Base-by-base conservation (phyloP, 2,329 filamentous ascomycete species). In the Stagonosporopsis chrysanthemi region DNA sequence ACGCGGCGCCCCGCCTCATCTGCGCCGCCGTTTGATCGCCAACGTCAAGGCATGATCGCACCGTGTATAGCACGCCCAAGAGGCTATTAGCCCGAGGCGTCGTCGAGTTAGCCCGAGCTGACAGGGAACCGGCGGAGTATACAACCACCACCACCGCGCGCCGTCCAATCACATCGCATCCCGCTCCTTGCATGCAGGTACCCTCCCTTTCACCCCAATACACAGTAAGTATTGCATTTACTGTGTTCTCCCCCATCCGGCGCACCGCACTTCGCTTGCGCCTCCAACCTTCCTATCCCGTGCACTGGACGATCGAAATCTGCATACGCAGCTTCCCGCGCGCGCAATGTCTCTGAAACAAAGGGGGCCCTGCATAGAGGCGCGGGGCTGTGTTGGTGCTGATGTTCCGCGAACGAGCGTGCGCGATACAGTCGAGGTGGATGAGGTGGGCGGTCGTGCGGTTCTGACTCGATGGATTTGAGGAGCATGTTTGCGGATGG, bases 21-120 rank as follows among this genome's bases (percentile, higher is more conserved):
- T 31, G 48, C 8, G 19, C 14, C 12, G 11, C 22, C 7, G 43
- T 57, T 46, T 48, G 54, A 52, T 57, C 29, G 54, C 33, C 54
- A 7, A 4, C 14, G 15, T 33, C 31, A 33, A 33, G 14, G 14
- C 31, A 15, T 6, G n/a, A 33, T 14, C 15, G 31, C 31, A n/a
- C 31, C 15, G 14, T 33, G n/a, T n/a, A 12, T 23, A 29, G 38
- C 15, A n/a, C 12, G 22, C 12, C n/a, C 22, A 15, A 8, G 6
- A 31, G 23, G 17, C 23, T 22, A 41, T 44, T 38, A 29, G 9
- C 15, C 4, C 36, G 19, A 29, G 36, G 36, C 35, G 40, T 33
- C 31, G 14, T 15, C 31, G 35, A 44, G 23, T 39, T 52, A n/a
- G 31, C 40, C 24, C 40, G 49, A 52, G 19, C 19, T 3, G 19